phyloP scores from a whole-genome alignment of 2,329 filamentous ascomycete species.

The Cladosporium halotolerans region DNA sequence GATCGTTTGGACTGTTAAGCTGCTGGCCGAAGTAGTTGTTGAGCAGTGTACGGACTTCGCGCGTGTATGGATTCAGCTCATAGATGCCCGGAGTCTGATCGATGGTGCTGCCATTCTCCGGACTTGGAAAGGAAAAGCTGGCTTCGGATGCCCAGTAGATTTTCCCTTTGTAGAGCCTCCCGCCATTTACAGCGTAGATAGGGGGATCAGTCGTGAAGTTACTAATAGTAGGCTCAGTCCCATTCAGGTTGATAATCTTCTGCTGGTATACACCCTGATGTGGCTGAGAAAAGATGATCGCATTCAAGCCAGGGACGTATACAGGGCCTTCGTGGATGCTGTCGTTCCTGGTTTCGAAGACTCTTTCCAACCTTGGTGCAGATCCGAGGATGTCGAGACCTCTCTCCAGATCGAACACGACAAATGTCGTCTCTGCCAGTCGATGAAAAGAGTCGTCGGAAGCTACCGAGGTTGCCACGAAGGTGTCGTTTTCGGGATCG shows the following conservation, averaged over 20 bases:
- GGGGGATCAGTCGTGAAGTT: conserved; percentile 37
- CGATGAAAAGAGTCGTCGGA: conserved; percentile 29
- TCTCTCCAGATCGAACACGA: conserved; percentile 33
- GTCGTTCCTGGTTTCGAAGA: conserved; percentile 21
- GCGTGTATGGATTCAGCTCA: conserved; percentile 39
- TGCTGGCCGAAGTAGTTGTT: conserved; percentile 44
- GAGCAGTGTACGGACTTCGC: conserved; percentile 35
- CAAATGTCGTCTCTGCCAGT: conserved; percentile 25
- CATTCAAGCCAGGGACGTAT: conserved; percentile 36
- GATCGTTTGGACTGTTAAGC: conserved; percentile 39
- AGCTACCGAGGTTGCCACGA: conserved; percentile 17
- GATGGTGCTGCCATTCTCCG: conserved; percentile 12
- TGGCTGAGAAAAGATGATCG: conserved; percentile 35
- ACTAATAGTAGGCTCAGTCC: conserved; percentile 34
- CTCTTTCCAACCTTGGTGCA: conserved; percentile 28
- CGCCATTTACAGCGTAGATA: conserved; percentile 39
- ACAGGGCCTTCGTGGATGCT: conserved; percentile 39
- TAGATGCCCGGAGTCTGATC: conserved; percentile 37
- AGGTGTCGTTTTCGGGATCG: conserved; percentile 17
- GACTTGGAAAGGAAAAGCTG: conserved; percentile 22
- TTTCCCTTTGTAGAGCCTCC: conserved; percentile 33
- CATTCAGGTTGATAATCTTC: conserved; percentile 37
- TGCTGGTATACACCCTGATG: conserved; percentile 33
- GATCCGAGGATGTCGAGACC: conserved; percentile 27
- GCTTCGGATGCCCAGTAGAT: conserved; percentile 31